These are phyloP conservation scores for Ustilago nuda DNA, from an alignment of 1,284 basidiomycete genomes.

Conservation along the genomic window DNA sequence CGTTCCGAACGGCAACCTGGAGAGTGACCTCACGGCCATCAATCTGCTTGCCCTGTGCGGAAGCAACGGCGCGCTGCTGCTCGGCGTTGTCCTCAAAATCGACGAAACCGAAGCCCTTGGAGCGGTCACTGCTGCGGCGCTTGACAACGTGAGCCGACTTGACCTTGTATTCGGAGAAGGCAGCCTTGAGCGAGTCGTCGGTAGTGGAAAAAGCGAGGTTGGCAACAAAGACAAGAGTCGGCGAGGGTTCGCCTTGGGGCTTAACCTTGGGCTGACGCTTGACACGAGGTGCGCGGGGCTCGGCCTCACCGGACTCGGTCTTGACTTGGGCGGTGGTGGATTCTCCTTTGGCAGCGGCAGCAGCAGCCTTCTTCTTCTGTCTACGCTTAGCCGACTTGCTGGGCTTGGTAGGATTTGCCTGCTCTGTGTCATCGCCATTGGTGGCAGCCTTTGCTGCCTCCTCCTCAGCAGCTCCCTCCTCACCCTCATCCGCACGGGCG, in stretches of 20 bases:
- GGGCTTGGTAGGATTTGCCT: conserved; percentile 35
- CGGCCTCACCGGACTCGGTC: conserved; percentile 26
- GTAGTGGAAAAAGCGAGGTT: conserved; percentile 61
- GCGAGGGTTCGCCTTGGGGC: conserved; percentile 58
- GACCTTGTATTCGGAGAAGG: conserved; percentile 56
- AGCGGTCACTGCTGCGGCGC: conserved; percentile 46
- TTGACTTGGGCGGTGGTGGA: conserved; percentile 21
- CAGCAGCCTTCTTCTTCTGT: conserved; percentile 52
- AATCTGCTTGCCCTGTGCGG: conserved; percentile 50
- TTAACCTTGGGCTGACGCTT: conserved; percentile 51
- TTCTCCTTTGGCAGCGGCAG: conserved; percentile 41
- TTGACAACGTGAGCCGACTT: conserved; percentile 61
- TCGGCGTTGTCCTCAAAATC: conserved; percentile 55
- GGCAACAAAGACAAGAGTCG: conserved; percentile 65
- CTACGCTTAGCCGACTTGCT: conserved; percentile 54
- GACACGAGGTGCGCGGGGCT: conserved; percentile 37
- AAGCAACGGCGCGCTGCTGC: conserved; percentile 58
- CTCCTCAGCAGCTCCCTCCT: conserved; percentile 56
- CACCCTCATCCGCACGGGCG: conserved; percentile 59
- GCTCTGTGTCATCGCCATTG: conserved; percentile 24
- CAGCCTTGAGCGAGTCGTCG: conserved; percentile 59
- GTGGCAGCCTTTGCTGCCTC: conserved; percentile 38
- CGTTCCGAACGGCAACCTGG: conserved; percentile 55
- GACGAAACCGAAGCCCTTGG: conserved; percentile 65
- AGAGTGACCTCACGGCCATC: conserved; percentile 56